Evolutionary conservation across 2,329 filamentous ascomycete species (phyloP).

Genomic region (Cercospora beticola): DNA sequence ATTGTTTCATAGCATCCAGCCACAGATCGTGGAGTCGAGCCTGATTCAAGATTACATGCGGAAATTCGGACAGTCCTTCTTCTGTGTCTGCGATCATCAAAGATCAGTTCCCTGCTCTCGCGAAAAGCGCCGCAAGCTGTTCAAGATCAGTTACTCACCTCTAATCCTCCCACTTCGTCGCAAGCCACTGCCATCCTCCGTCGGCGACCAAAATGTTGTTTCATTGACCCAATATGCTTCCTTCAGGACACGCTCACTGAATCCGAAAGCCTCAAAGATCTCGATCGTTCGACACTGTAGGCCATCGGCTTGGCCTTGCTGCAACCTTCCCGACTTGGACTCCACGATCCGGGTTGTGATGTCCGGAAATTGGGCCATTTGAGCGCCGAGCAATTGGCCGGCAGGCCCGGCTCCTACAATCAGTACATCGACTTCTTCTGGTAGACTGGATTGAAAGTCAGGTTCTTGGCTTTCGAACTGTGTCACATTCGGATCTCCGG

Average conservation of each 20-base stretch:
- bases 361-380: conserved; percentile 50
- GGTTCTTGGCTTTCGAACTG: conserved; percentile 32
- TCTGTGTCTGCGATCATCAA: conserved; percentile 52
- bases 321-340: conserved; percentile 33
- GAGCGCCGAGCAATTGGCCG: conserved; percentile 51
- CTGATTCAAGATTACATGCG: conserved; percentile 68
- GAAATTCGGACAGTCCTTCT: conserved; percentile 61
- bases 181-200: conserved; percentile 55
- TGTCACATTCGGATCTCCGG: conserved; percentile 34
- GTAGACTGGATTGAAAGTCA: conserved; percentile 36
- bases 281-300: conserved; percentile 67
- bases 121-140: not conserved
- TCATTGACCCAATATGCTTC: conserved; percentile 68
- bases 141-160: not conserved
- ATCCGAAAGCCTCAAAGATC: conserved; percentile 71
- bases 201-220: conserved; percentile 62
- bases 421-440: conserved; percentile 46
- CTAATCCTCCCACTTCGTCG: conserved; percentile 60
- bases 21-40: conserved; percentile 62
- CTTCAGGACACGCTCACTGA: conserved; percentile 63
- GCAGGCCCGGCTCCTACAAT: conserved; percentile 54
- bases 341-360: conserved; percentile 52
- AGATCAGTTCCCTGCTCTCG: not conserved
- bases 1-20: conserved; percentile 38
- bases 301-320: conserved; percentile 51